These are phyloP conservation scores for Adansonia digitata DNA, from an alignment of 345 rosid species.

Conservation along the genomic window DNA sequence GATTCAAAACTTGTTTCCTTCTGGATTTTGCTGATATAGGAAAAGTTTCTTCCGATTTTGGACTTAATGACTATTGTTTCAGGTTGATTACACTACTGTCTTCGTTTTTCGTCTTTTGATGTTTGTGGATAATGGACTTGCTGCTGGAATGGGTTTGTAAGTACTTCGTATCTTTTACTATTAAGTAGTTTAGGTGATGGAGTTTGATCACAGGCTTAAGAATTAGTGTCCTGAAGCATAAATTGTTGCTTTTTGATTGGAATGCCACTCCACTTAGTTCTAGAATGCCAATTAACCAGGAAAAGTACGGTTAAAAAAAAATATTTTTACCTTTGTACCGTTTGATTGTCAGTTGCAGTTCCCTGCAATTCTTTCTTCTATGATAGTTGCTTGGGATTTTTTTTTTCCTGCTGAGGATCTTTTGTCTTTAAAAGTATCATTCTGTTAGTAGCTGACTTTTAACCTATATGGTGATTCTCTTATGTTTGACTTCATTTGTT, in stretches of 20 bases:
- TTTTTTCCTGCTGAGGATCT: neutral
- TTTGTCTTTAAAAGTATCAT: neutral
- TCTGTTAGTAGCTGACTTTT: neutral
- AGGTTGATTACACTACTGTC: slow-evolving; percentile 92
- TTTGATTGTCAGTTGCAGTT: neutral
- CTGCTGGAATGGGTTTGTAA: slow-evolving; percentile 98
- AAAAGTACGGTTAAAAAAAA: neutral
- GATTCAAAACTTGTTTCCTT: neutral
- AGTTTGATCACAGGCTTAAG: neutral
- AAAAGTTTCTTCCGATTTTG: neutral
- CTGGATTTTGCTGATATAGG: neutral
- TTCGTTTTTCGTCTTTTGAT: slow-evolving; percentile 87
- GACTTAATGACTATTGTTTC: slow-evolving; percentile 22
- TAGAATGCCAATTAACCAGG: neutral
- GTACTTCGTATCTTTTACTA: slow-evolving; percentile 20
- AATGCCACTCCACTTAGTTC: neutral
- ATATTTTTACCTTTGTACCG: neutral
- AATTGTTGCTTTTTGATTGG: neutral
- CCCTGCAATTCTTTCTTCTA: neutral
- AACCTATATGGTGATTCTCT: neutral
- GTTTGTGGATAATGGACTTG: slow-evolving; percentile 93
- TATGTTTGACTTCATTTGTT: slow-evolving; percentile 12
- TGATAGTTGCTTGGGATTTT: neutral
- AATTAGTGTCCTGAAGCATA: neutral
- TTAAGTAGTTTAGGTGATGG: neutral